Evolutionary conservation across 352 stramenopile genomes (phyloP), one percentile per base, ranked within the genome.

Genomic region (Phytophthora meadii): DNA sequence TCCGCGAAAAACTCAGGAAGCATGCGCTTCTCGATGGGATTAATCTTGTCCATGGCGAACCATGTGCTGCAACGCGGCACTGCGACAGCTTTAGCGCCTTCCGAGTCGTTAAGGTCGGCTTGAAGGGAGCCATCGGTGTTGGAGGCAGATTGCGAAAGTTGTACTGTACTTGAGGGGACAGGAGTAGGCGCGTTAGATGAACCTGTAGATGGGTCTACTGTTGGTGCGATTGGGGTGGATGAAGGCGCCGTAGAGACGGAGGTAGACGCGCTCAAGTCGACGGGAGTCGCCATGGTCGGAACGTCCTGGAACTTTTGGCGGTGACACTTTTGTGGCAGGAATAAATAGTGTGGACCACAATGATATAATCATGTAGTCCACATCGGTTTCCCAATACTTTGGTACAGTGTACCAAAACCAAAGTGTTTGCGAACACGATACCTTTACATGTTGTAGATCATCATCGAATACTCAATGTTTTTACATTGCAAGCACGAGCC

Each of bases 21-120:
- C 80, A 95, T 89, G 49, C 87, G 84, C 72, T 87, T 86, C 67
- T 95, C 87, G 39, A 95, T 79, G 42, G 87, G 77, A 50, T 84
- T 92, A 64, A 95, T 87, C 53, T 71, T 73, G 52, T 92, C 82
- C 60, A 95, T 76, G 44, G 80, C 67, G 68, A 95, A 95, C 87
- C 87, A 93, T 48, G 81, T 76, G 65, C 78, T 89, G 54, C 83
- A 93, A 42, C 81, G 84, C 15, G 87, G 87, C 42, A 95, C 71
- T 1, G 77, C 70, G n/a, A 92, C 76, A 37, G 57, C 17, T 46
- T 76, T 72, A 22, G 76, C 63, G 30, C 54, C 45, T 0, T 68
- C 62, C 7, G 44, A 58, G 49, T 74, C 58, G 51, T 74, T 65
- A 19, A 67, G 55, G 44, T 71, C 70, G 3, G 65, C 71, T 15